Conservation (phyloP, 1,139 yeast species). For the Sugiyamaella neomexicana region DNA sequence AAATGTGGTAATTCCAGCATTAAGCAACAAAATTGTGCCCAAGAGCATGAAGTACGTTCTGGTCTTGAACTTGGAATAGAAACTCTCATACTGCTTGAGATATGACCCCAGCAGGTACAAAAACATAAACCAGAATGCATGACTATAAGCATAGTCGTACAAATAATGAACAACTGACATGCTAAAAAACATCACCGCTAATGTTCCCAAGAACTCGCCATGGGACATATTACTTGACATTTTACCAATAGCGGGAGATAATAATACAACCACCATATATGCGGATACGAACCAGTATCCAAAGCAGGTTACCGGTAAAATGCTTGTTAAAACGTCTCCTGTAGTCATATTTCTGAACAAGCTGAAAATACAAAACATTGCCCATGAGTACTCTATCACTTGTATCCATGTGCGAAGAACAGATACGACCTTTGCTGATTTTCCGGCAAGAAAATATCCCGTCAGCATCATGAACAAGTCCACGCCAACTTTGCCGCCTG, state of each 20-base stretch:
- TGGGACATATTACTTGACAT: not conserved
- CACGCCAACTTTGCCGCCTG: conserved; percentile 17
- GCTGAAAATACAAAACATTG: not conserved
- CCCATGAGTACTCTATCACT: conserved; percentile 13
- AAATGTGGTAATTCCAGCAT: not conserved
- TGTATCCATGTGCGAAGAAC: conserved; percentile 18
- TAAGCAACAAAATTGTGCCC: not conserved
- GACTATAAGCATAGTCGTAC: conserved; percentile 9
- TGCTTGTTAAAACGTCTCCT: conserved; percentile 1
- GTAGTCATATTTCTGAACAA: not conserved
- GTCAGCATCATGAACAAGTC: conserved; percentile 16
- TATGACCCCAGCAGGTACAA: conserved; percentile 11
- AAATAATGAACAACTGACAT: conserved; percentile 3
- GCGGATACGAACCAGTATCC: conserved; percentile 16
- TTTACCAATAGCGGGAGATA: conserved; percentile 15
- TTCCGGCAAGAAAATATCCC: conserved; percentile 15
- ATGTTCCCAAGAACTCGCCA: conserved; percentile 13
- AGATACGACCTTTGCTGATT: conserved; percentile 3
- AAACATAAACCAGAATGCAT: conserved; percentile 10
- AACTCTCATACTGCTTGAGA: not conserved
- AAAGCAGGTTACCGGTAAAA: conserved; percentile 10
- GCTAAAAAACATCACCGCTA: conserved; percentile 5
- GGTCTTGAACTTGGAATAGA: conserved; percentile 11
- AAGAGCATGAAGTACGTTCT: conserved; percentile 1
- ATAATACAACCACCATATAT: conserved; percentile 6